Evolutionary conservation across 768 basidiomycete genomes (phyloP).

Genomic region (Macrolepiota fuliginosa): DNA sequence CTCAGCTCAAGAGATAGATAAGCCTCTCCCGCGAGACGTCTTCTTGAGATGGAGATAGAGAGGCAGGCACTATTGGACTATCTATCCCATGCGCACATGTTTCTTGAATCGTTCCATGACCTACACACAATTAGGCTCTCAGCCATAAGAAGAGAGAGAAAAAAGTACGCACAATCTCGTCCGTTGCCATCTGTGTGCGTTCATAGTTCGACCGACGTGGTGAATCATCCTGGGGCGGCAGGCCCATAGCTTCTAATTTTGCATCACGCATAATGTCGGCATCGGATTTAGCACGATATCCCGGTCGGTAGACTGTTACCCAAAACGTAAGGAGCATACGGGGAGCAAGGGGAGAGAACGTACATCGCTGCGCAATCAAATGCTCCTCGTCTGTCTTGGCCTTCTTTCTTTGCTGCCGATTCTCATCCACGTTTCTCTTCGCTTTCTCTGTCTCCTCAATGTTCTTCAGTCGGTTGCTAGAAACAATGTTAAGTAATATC

Average conservation of each 20-base stretch:
- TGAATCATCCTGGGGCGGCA: slow-evolving; percentile 54
- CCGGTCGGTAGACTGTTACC: slow-evolving; percentile 76
- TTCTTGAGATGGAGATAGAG: not conserved
- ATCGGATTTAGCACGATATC: slow-evolving; percentile 81
- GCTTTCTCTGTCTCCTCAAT: slow-evolving; percentile 98
- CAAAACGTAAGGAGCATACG: slow-evolving; percentile 7
- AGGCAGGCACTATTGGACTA: not conserved
- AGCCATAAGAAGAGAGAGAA: not conserved
- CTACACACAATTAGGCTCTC: slow-evolving; percentile 29
- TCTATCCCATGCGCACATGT: slow-evolving; percentile 71
- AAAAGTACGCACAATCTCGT: slow-evolving; percentile 67
- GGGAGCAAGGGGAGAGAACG: slow-evolving; percentile 25
- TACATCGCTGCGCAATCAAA: slow-evolving; percentile 85
- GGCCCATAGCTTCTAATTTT: slow-evolving; percentile 81
- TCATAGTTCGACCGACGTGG: slow-evolving; percentile 48
- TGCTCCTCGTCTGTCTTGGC: slow-evolving; percentile 71
- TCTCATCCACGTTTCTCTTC: slow-evolving; percentile 81
- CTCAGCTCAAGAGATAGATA: not conserved
- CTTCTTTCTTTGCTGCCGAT: slow-evolving; percentile 57
- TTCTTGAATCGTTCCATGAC: slow-evolving; percentile 99
- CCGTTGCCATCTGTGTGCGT: slow-evolving; percentile 81
- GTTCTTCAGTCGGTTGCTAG: slow-evolving; percentile 84
- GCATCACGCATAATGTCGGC: slow-evolving; percentile 86
- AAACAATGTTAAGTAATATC: slow-evolving; percentile 2
- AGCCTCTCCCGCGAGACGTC: too few relatives aligned